Conservation (phyloP, 2,329 filamentous ascomycete genomes). For the Talaromyces amestolkiae region DNA sequence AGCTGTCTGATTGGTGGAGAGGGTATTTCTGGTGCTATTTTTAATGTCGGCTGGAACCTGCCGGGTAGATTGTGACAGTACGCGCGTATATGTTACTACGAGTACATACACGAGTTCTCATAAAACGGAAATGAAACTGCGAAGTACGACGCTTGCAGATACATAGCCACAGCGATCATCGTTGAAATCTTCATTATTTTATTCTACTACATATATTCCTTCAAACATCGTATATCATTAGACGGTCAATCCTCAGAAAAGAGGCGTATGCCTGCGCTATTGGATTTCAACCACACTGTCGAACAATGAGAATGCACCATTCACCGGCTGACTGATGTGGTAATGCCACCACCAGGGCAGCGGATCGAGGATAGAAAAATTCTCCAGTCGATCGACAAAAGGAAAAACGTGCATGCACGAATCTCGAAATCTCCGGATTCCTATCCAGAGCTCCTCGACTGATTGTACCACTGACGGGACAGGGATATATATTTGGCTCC, state of each 20-base stretch:
- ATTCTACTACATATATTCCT: not conserved
- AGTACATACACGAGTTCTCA: not conserved
- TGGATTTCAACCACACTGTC: not conserved
- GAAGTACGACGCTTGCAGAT: not conserved
- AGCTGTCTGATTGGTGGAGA: not conserved
- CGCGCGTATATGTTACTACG: not conserved
- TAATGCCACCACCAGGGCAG: conserved; percentile 58
- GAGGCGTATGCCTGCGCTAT: not conserved
- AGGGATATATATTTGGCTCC: not conserved
- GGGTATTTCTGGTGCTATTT: not conserved
- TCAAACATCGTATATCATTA: not conserved
- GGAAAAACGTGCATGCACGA: conserved; percentile 26
- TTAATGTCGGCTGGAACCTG: conserved; percentile 5
- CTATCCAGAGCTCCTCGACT: conserved; percentile 16
- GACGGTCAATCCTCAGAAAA: not conserved
- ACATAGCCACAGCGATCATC: not conserved
- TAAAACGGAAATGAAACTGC: not conserved
- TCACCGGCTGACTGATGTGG: conserved; percentile 56
- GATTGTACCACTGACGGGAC: not conserved
- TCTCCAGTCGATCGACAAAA: conserved; percentile 27
- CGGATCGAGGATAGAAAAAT: conserved; percentile 56
- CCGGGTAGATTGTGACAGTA: not conserved
- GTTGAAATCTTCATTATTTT: not conserved
- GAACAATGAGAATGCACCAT: conserved; percentile 17
- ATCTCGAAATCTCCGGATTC: conserved; percentile 21